Conservation (phyloP, 140 eudicot species). For the Oenanthe javanica region DNA sequence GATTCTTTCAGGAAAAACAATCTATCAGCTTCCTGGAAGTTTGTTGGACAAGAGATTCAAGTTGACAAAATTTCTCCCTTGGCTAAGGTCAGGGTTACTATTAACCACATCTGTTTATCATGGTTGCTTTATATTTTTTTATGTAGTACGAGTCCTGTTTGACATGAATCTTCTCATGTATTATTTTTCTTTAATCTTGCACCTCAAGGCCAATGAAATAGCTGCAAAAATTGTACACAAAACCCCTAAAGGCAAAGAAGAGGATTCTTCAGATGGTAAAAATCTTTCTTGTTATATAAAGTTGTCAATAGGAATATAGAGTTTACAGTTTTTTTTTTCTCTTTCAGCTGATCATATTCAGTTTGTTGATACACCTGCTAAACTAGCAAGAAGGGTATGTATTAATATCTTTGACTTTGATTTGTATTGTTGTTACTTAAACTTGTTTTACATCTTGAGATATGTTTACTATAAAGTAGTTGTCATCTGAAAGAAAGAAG, state of each 20-base stretch:
- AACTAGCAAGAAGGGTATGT: slow-evolving; percentile 73
- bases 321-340: slow-evolving; percentile 2
- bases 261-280: slow-evolving; percentile 30
- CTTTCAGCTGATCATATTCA: slow-evolving; percentile 46
- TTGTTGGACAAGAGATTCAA: slow-evolving; percentile 35
- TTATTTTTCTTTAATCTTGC: background rate
- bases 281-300: slow-evolving; percentile 1
- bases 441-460: background rate
- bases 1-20: slow-evolving; percentile 63
- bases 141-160: background rate
- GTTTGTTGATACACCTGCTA: slow-evolving; percentile 64
- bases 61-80: slow-evolving; percentile 24
- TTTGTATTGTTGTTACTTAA: background rate
- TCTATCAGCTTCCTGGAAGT: slow-evolving; percentile 71
- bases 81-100: slow-evolving; percentile 49
- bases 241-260: slow-evolving; percentile 30
- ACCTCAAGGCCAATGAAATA: slow-evolving; percentile 19
- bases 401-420: background rate
- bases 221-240: slow-evolving; percentile 35
- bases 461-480: background rate
- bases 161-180: background rate
- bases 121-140: background rate
- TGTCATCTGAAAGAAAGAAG: background rate
- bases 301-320: background rate
- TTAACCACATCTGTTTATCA: background rate